Evolutionary conservation across 306 rosid species (phyloP), one percentile per base, ranked within the genome.

Genomic region (Vicia sativa): DNA sequence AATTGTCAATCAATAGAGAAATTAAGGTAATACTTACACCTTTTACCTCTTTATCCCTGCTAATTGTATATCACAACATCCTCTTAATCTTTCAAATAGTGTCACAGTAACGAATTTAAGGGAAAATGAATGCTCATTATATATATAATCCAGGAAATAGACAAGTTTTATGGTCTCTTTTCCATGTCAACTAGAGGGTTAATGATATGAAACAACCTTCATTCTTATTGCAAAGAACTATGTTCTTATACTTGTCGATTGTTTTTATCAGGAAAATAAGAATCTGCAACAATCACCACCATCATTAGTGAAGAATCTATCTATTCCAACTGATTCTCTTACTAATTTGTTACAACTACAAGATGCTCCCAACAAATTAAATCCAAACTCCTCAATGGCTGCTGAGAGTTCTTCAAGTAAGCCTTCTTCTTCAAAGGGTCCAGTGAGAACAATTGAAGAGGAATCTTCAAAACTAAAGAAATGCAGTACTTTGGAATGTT

Each of bases 331-430:
- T 10, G 13, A 53, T 23, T 53, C 59, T 11, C 23, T 21, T 53
- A 53, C 59, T 21, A 53, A 43, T 13, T 43, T 43, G 6, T 6
- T 43, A 43, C 49, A 43, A 13, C 15, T 43, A 43, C 18, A 44
- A 44, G 50, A 44, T 0, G 19, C 19, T 44, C 19, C 50, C 14
- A 44, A 53, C 34, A 53, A 53, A 53, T 29, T 53, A 21, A 23
- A 53, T 23, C 59, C 59, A 21, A 53, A 53, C 34, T 1, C 59
- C 4, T 13, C 14, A 53, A 53, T 53, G 34, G 14, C 31, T 21
- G 7, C 59, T 23, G 59, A 53, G 31, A 53, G 34, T 53, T 53
- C 59, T 21, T 53, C 59, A 11, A 53, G 59, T 53, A 23, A 53
- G 25, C 9, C 59, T 15, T 46, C 53, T 46, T 7, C 53, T 15